Evolutionary conservation across 306 rosid species (phyloP).

Genomic region (Glycine soja): DNA sequence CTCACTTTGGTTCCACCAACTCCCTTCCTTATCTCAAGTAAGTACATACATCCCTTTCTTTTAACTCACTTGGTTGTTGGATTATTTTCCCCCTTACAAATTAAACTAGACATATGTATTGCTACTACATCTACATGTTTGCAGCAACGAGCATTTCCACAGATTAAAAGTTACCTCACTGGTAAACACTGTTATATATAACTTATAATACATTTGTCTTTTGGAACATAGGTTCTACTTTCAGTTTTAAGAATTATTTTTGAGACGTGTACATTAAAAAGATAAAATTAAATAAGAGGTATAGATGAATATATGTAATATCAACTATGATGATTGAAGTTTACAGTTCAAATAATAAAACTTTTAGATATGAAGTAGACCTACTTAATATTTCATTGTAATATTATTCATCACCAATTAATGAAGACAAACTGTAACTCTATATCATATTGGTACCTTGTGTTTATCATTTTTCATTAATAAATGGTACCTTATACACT

Average conservation of each 20-base stretch:
- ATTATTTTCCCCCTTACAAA: too few relatives aligned
- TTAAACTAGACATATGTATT: too few relatives aligned
- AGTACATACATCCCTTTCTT: background rate
- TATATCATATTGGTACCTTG: background rate
- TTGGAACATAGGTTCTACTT: background rate
- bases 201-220: background rate
- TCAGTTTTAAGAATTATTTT: background rate
- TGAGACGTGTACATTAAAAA: too few relatives aligned
- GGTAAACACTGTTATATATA: background rate
- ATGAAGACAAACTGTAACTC: background rate
- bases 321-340: too few relatives aligned
- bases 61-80: too few relatives aligned
- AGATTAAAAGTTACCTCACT: too few relatives aligned
- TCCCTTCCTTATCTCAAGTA: constrained; percentile 83
- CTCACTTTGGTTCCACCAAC: constrained; percentile 71
- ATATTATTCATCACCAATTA: too few relatives aligned
- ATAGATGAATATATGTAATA: too few relatives aligned
- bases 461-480: background rate
- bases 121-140: background rate
- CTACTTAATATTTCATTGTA: too few relatives aligned
- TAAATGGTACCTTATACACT: background rate
- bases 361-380: too few relatives aligned
- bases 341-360: too few relatives aligned
- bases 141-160: background rate
- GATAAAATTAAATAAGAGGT: background rate